Evolutionary conservation across 2,329 filamentous ascomycete genomes (phyloP).

Genomic region (Arthrobotrys pseudoclavata): DNA sequence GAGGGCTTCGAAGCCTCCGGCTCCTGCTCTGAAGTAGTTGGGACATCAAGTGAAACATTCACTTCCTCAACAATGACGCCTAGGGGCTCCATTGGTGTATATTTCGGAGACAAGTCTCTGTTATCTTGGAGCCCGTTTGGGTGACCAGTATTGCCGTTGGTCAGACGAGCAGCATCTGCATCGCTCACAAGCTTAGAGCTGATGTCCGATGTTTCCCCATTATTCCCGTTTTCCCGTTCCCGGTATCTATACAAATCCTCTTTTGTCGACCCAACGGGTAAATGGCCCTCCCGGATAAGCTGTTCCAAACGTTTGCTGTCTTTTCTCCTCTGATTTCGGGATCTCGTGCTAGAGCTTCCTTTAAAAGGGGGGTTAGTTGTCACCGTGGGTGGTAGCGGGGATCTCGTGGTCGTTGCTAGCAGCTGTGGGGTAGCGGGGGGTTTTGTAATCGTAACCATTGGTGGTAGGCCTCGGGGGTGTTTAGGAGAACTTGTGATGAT

Average conservation of each 20-base stretch:
- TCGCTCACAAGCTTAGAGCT: background rate
- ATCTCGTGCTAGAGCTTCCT: slow-evolving; percentile 40
- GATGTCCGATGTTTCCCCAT: background rate
- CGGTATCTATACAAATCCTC: slow-evolving; percentile 38
- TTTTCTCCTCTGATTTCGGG: slow-evolving; percentile 49
- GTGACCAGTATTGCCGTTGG: background rate
- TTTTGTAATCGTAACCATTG: slow-evolving; percentile 10
- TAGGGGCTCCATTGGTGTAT: slow-evolving; percentile 48
- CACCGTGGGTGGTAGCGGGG: background rate
- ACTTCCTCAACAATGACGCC: slow-evolving; percentile 34
- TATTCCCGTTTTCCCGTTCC: slow-evolving; percentile 10
- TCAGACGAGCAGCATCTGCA: background rate
- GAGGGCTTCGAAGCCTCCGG: background rate
- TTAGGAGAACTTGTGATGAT: background rate
- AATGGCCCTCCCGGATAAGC: slow-evolving; percentile 34
- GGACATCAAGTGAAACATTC: slow-evolving; percentile 30
- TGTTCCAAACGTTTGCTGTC: slow-evolving; percentile 43
- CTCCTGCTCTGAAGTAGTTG: slow-evolving; percentile 27
- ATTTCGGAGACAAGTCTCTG: slow-evolving; percentile 29
- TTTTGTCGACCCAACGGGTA: slow-evolving; percentile 49
- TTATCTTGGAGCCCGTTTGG: background rate
- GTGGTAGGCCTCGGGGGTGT: background rate
- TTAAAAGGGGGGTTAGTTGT: slow-evolving; percentile 30
- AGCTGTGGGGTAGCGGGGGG: background rate
- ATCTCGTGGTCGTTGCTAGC: slow-evolving; percentile 2